Conservation (phyloP, 495 filamentous ascomycete genomes). For the Aspergillus campestris region DNA sequence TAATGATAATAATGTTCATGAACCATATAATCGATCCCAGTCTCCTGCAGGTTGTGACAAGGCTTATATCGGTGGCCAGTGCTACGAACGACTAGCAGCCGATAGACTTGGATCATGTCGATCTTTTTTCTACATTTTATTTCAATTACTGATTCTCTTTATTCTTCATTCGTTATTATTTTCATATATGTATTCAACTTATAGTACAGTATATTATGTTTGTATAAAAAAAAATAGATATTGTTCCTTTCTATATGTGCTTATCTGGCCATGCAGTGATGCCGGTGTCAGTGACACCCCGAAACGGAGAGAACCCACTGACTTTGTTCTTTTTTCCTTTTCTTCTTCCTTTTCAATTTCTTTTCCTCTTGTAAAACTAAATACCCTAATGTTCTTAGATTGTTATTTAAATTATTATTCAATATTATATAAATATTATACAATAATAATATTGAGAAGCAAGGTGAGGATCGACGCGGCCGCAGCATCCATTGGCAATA, state of each 20-base stretch:
- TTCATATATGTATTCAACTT: constrained; percentile 3
- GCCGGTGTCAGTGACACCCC: constrained; percentile 25
- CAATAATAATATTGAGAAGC: constrained; percentile 23
- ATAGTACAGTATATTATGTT: no score
- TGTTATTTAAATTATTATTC: no score
- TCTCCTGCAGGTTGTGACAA: constrained; percentile 18
- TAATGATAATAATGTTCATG: neutral
- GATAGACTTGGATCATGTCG: constrained; percentile 36
- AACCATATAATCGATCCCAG: neutral
- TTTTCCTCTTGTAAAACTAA: constrained; percentile 2
- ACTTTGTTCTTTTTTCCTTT: neutral
- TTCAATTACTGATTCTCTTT: constrained; percentile 4
- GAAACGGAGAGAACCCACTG: constrained; percentile 8
- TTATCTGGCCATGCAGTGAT: constrained; percentile 14
- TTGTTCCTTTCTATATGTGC: constrained; percentile 35
- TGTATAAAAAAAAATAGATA: constrained; percentile 15
- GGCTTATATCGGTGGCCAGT: constrained; percentile 34
- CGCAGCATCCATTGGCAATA: constrained; percentile 36
- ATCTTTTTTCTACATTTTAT: constrained; percentile 31
- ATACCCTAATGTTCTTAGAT: neutral
- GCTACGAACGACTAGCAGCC: constrained; percentile 29
- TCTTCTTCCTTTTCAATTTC: neutral
- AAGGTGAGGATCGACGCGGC: constrained; percentile 29
- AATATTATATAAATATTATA: no score
- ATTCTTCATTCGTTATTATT: constrained; percentile 1